phyloP scores from a whole-genome alignment of 2,329 filamentous ascomycete species.

The Trichoderma atroviride region DNA sequence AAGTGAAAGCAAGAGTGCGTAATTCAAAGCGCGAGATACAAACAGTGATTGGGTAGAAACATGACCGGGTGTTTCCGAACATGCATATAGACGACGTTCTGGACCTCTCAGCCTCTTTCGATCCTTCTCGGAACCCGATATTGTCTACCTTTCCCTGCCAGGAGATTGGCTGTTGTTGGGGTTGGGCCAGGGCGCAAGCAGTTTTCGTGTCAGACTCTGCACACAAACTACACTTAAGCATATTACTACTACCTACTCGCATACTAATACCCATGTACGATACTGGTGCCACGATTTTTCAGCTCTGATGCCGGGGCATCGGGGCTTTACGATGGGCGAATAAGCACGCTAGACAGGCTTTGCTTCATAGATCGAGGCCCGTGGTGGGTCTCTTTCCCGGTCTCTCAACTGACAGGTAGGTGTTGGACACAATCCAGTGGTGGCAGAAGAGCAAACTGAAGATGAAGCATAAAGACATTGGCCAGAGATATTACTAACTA shows the following conservation, averaged over 20 bases:
- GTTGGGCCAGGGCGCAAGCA: neutral
- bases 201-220: neutral
- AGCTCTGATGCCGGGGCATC: constrained; percentile 8
- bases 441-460: neutral
- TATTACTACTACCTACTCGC: neutral
- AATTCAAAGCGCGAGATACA: neutral
- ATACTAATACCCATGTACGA: neutral
- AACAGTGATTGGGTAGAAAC: neutral
- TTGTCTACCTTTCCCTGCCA: neutral
- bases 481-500: neutral
- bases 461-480: neutral
- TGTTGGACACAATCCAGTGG: neutral
- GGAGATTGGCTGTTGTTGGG: neutral
- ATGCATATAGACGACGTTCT: constrained; percentile 6
- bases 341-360: constrained; percentile 6
- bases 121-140: constrained; percentile 11
- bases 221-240: neutral
- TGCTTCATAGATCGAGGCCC: constrained; percentile 9
- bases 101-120: constrained; percentile 8
- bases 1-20: neutral
- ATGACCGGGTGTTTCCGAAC: neutral
- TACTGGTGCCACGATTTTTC: constrained; percentile 13
- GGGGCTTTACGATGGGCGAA: constrained; percentile 1
- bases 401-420: neutral
- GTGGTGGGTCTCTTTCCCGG: neutral